These are phyloP conservation scores for Acacia pycnantha DNA, from an alignment of 331 rosid species.

Conservation along the genomic window DNA sequence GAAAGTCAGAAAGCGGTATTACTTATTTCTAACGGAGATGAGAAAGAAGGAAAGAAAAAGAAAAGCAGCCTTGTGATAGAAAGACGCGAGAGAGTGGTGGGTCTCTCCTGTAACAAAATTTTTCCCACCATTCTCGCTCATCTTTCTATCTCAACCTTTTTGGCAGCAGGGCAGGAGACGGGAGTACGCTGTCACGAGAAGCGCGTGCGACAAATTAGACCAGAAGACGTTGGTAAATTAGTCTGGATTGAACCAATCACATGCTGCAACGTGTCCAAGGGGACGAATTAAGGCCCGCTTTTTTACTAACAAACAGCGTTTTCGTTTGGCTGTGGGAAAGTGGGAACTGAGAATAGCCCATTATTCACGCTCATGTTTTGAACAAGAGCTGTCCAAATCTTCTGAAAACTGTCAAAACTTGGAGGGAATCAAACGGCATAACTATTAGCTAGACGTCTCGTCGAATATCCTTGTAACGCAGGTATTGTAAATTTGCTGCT, in stretches of 20 bases:
- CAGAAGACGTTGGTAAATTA: neutral
- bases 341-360: neutral
- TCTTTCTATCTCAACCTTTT: neutral
- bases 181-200: constrained; percentile 17
- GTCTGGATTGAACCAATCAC: neutral
- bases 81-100: constrained; percentile 23
- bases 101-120: constrained; percentile 10
- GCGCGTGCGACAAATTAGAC: constrained; percentile 3
- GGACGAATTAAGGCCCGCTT: neutral
- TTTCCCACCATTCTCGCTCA: constrained; percentile 11
- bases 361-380: neutral
- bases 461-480: neutral
- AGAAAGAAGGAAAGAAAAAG: neutral
- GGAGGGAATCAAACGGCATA: neutral
- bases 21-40: neutral
- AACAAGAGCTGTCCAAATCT: neutral
- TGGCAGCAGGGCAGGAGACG: neutral
- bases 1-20: neutral
- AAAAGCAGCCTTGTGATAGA: neutral
- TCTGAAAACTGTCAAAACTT: neutral
- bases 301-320: neutral
- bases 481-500: neutral
- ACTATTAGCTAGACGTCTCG: neutral
- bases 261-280: neutral
- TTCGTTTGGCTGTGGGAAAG: neutral